Percentiles rank a stretch among this genome's conserved stretches.
Evolutionary conservation across 495 filamentous ascomycete species (phyloP).

Genomic region (Platismatia glauca): DNA sequence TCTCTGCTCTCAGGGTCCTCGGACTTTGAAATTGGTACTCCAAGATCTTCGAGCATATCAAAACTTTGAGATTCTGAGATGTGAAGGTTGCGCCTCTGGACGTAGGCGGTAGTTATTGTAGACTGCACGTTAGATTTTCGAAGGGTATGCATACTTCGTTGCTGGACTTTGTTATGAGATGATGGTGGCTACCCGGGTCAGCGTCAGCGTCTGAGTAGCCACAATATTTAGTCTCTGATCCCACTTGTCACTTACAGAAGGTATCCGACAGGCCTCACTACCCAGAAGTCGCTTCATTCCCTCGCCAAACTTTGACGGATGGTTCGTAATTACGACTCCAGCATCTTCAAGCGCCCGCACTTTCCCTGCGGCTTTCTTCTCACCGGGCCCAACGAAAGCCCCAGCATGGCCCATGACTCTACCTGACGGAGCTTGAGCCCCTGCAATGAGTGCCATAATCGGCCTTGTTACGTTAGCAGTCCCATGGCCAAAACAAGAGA

Average conservation of each 20-base stretch:
- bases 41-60: conserved; percentile 47
- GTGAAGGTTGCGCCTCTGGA: conserved; percentile 50
- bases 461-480: conserved; percentile 43
- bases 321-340: conserved; percentile 67
- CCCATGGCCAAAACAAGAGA: conserved; percentile 1
- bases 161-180: conserved; percentile 23
- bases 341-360: conserved; percentile 58
- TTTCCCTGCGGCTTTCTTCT: conserved; percentile 57
- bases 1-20: conserved; percentile 30
- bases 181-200: not conserved
- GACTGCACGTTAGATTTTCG: conserved; percentile 21
- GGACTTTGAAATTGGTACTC: conserved; percentile 39
- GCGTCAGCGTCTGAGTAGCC: not conserved
- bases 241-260: conserved; percentile 25
- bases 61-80: conserved; percentile 50
- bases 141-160: conserved; percentile 46
- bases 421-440: conserved; percentile 53
- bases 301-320: conserved; percentile 71
- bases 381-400: conserved; percentile 60
- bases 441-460: conserved; percentile 70
- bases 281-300: conserved; percentile 54
- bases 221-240: not conserved
- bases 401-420: conserved; percentile 87
- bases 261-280: not conserved
- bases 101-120: not conserved